Base-by-base conservation (phyloP, 2,329 filamentous ascomycete genomes). In the Chalara sp. region DNA sequence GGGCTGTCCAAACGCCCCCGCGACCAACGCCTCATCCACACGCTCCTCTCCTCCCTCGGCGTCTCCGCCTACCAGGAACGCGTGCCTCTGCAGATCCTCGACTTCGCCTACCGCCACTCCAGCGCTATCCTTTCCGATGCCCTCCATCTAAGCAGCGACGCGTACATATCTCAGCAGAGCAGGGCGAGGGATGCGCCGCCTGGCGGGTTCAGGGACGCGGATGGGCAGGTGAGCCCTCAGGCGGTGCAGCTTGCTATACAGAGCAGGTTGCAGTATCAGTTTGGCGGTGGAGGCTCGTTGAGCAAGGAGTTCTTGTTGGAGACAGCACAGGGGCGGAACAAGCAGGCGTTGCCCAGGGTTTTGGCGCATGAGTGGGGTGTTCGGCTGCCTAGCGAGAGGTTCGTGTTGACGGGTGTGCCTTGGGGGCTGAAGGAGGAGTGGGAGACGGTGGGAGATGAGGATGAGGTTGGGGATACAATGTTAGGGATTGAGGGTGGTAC, bases 21-120 rank as follows among this genome's bases (percentile, higher is more conserved):
- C 69, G 88, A 93, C 67, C 81, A 85, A 12, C 84, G 87, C 62
- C 81, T 89, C 11, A 81, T 93, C 61, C 87, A 92, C 70, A 80
- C 91, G 13, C 79, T 93, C 47, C 81, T 93, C 46, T 84, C 84
- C 21, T 86, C 85, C 6, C 84, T 90, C 61, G 87, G 87, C 63
- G 87, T 92, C 7, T 83, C 84, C 5, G 77, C 84, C 40, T 93
- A 89, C 74, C 87, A 92, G 67, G 81, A 86, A 67, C 87, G 88
- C 62, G 87, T 93, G 1, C 88, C 88, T 0, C 78, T 92, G 1
- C 82, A 91, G 52, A 82, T 93, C 46, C 83, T 93, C 66, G 88
- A 93, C 72, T 92, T 92, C 65, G 86, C 88, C 46, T 93, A 93
- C 76, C 83, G 88, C 37, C 87, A 90, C 74, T 88, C 85, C 7